Percentiles rank a stretch among this genome's conserved stretches.
These are phyloP conservation scores for Senna tora DNA, from an alignment of 306 rosid species.

Conservation along the genomic window DNA sequence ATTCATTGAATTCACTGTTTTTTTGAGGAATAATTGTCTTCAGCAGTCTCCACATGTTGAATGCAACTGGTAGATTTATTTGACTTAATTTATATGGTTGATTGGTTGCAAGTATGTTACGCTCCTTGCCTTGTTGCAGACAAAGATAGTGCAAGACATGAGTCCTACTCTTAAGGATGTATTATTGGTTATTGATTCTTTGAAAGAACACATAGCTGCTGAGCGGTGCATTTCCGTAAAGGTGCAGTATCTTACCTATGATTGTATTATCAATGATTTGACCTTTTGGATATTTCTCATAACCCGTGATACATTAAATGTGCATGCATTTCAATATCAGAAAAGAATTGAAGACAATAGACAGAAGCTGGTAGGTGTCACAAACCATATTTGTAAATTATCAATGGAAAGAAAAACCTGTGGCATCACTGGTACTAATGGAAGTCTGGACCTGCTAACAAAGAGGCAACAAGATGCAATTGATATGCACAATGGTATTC, in stretches of 20 bases:
- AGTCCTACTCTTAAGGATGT: conserved; percentile 52
- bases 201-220: conserved; percentile 73
- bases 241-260: conserved; percentile 49
- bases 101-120: conserved; percentile 5
- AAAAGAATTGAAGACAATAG: conserved; percentile 82
- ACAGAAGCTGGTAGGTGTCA: conserved; percentile 66
- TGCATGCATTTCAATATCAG: conserved; percentile 47
- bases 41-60: background rate
- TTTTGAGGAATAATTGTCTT: background rate
- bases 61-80: background rate
- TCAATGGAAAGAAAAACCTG: conserved; percentile 60
- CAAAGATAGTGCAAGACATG: conserved; percentile 42
- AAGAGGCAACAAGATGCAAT: conserved; percentile 87
- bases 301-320: background rate
- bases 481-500: conserved; percentile 79
- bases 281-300: conserved; percentile 3
- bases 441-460: conserved; percentile 62
- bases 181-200: conserved; percentile 62
- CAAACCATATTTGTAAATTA: conserved; percentile 55
- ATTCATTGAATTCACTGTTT: background rate
- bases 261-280: conserved; percentile 23
- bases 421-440: conserved; percentile 36
- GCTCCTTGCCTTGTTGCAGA: conserved; percentile 45
- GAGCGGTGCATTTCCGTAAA: conserved; percentile 57
- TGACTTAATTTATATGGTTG: background rate